Conservation (phyloP, 2,329 filamentous ascomycete genomes). For the Coccinonectria pachysandricola region DNA sequence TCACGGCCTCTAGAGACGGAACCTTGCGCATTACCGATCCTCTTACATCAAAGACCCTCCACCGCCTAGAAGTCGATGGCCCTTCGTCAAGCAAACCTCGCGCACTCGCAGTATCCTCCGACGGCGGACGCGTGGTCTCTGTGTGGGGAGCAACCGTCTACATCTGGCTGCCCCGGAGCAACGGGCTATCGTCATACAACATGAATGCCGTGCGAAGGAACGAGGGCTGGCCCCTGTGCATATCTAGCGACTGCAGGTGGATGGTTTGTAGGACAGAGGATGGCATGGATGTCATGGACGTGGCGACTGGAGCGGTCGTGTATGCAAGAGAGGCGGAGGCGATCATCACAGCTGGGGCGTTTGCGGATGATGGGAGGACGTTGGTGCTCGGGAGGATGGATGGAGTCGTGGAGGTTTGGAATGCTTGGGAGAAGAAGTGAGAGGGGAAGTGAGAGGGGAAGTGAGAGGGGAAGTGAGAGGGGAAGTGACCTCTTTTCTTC, state of each 20-base stretch:
- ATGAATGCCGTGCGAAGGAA: conserved; percentile 21
- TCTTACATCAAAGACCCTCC: conserved; percentile 23
- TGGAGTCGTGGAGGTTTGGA: conserved; percentile 25
- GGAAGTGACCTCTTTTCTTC: neutral
- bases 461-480: neutral
- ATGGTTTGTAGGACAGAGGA: conserved; percentile 30
- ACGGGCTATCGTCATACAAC: conserved; percentile 26
- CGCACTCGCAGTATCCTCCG: conserved; percentile 22
- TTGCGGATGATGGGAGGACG: conserved; percentile 20
- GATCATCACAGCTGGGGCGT: conserved; percentile 26
- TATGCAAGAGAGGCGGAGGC: conserved; percentile 16
- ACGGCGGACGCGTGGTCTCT: conserved; percentile 25
- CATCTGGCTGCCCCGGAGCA: conserved; percentile 25
- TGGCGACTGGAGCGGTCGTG: conserved; percentile 22
- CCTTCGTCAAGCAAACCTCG: conserved; percentile 22
- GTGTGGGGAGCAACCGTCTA: conserved; percentile 30
- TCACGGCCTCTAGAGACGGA: conserved; percentile 28
- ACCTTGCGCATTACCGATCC: conserved; percentile 27
- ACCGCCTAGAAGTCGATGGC: conserved; percentile 25
- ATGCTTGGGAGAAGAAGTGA: conserved; percentile 15
- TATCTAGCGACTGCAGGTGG: conserved; percentile 28
- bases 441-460: neutral
- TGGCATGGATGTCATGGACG: conserved; percentile 31
- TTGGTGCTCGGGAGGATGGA: conserved; percentile 26
- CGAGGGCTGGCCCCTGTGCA: conserved; percentile 31